Evolutionary conservation across 257 asterid genomes (phyloP).

Genomic region (Lavandula angustifolia): DNA sequence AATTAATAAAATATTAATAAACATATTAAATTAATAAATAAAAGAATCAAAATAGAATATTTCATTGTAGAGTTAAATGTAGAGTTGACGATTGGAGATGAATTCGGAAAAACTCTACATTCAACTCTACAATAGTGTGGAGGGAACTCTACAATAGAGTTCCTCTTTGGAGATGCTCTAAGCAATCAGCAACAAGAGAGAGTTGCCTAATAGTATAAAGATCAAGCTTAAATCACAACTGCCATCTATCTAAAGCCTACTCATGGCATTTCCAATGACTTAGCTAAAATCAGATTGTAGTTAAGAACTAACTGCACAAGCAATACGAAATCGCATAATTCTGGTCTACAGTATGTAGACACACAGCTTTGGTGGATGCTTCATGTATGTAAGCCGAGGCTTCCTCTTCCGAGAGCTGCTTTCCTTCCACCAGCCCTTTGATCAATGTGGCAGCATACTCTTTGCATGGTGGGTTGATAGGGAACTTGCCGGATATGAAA

Average conservation of each 20-base stretch:
- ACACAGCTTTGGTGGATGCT: conserved; percentile 58
- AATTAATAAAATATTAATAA: no score
- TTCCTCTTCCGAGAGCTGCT: conserved; percentile 70
- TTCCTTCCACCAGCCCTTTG: conserved; percentile 82
- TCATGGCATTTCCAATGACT: conserved; percentile 17
- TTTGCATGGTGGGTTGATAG: conserved; percentile 58
- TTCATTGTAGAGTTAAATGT: no score
- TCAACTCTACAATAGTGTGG: no score
- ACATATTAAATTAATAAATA: no score
- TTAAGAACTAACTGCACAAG: conserved; percentile 23
- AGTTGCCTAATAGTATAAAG: conserved; percentile 7
- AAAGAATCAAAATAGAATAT: no score
- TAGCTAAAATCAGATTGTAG: background rate
- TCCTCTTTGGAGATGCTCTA: no score
- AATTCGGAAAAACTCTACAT: no score
- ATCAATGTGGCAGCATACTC: conserved; percentile 62
- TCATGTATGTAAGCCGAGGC: conserved; percentile 68
- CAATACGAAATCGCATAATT: conserved; percentile 23
- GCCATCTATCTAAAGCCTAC: conserved; percentile 14
- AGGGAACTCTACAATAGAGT: no score
- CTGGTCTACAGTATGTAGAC: background rate
- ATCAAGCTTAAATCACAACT: conserved; percentile 2
- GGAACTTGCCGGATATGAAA: conserved; percentile 59
- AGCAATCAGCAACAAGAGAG: conserved; percentile 14
- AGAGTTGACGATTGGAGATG: no score